Conservation (phyloP, 495 filamentous ascomycete genomes). For the Cairneyella variabilis region DNA sequence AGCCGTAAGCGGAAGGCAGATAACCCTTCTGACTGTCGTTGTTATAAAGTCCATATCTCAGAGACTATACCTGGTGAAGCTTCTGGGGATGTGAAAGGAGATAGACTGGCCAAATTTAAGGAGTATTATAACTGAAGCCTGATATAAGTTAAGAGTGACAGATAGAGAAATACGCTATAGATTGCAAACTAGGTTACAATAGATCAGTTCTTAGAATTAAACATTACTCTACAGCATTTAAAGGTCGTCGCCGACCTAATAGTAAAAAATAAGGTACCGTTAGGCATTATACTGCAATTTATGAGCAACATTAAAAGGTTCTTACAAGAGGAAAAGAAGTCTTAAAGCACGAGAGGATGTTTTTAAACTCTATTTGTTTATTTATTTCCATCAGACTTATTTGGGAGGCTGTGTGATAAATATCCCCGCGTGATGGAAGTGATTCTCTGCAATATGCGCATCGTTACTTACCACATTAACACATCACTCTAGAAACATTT, state of each 20-base stretch:
- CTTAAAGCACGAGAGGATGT: no score
- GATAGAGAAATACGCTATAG: conserved; percentile 16
- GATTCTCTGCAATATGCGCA: no score
- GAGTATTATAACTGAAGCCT: conserved; percentile 18
- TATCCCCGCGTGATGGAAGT: no score
- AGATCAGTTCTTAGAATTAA: conserved; percentile 18
- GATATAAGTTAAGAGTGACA: conserved; percentile 20
- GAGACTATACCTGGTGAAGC: conserved; percentile 11
- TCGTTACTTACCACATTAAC: no score
- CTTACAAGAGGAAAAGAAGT: no score
- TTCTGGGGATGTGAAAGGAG: conserved; percentile 11
- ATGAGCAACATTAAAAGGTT: conserved; percentile 16
- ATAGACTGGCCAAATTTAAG: conserved; percentile 19
- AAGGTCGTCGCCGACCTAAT: conserved; percentile 9
- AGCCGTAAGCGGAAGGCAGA: conserved; percentile 19
- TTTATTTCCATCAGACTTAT: no score
- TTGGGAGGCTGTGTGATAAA: no score
- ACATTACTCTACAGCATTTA: conserved; percentile 14
- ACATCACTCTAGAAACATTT: no score
- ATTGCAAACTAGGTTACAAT: conserved; percentile 18
- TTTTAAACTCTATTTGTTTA: no score
- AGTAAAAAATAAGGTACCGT: conserved; percentile 4
- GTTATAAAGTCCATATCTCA: conserved; percentile 18
- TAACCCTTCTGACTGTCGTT: conserved; percentile 15
- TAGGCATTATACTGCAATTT: conserved; percentile 15